Conservation (phyloP, 169 alveolate genomes). For the Eimeria nieschulzi region DNA sequence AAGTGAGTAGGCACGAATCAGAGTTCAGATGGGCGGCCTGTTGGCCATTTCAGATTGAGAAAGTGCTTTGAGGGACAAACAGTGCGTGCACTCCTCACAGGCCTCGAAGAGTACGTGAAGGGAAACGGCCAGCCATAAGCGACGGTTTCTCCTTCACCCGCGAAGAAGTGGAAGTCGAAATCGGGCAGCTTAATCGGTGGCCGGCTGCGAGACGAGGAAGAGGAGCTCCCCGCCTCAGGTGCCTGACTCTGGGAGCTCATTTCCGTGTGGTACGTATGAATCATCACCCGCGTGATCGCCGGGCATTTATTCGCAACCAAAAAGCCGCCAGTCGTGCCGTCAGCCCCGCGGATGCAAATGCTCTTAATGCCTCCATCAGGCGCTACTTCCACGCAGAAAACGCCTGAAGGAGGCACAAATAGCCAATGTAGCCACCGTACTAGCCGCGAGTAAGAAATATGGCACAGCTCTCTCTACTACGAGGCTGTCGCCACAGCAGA, state of each 20-base stretch:
- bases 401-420: conserved; percentile 22
- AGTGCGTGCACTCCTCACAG: conserved; percentile 43
- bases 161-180: conserved; percentile 78
- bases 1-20: too few relatives aligned
- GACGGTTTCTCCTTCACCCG: conserved; percentile 81
- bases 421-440: too few relatives aligned
- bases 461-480: too few relatives aligned
- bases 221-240: background rate
- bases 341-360: conserved; percentile 81
- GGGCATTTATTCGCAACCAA: conserved; percentile 83
- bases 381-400: conserved; percentile 80
- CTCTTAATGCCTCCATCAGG: conserved; percentile 87
- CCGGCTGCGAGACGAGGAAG: conserved; percentile 2
- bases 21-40: too few relatives aligned
- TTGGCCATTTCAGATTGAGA: too few relatives aligned
- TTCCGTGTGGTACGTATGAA: conserved; percentile 81
- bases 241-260: conserved; percentile 61
- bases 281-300: conserved; percentile 80
- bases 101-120: conserved; percentile 83
- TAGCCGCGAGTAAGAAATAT: too few relatives aligned
- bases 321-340: conserved; percentile 79
- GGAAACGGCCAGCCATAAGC: conserved; percentile 90
- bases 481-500: background rate
- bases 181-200: conserved; percentile 51
- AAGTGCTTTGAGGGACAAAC: too few relatives aligned